A percentile compares a stretch with the other conserved stretches of the same genome.
These are phyloP conservation scores for Globisporangium parvum DNA, from an alignment of 352 stramenopile species.

Conservation along the genomic window DNA sequence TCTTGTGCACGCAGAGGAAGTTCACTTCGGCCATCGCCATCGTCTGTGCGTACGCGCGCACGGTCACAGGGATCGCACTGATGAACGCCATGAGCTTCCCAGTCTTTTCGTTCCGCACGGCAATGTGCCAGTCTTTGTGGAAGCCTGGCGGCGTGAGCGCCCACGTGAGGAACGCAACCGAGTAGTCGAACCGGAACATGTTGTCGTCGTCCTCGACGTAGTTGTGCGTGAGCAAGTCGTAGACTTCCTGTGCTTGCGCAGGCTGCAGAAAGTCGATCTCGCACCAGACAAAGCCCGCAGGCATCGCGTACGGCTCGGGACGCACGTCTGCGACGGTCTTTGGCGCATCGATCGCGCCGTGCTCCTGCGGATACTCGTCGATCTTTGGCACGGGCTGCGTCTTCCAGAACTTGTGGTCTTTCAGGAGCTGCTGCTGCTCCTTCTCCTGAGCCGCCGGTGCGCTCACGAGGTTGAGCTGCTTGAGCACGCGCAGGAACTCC, in stretches of 20 bases:
- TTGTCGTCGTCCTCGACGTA: slow-evolving; percentile 99
- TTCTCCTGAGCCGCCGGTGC: slow-evolving; percentile 8
- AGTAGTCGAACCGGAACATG: slow-evolving; percentile 95
- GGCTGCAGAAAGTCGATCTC: slow-evolving; percentile 86
- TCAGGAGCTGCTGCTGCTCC: slow-evolving; percentile 16
- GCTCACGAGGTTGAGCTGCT: slow-evolving; percentile 53
- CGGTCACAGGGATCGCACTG: slow-evolving; percentile 89
- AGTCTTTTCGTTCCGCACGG: slow-evolving; percentile 89
- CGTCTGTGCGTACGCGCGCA: slow-evolving; percentile 49
- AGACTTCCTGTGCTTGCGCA: slow-evolving; percentile 88
- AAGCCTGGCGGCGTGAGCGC: slow-evolving; percentile 93
- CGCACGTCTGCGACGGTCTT: slow-evolving; percentile 90
- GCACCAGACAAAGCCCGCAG: slow-evolving; percentile 92
- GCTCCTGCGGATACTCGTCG: slow-evolving; percentile 55
- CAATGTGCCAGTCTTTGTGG: slow-evolving; percentile 92
- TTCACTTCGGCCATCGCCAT: slow-evolving; percentile 95
- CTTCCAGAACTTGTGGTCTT: slow-evolving; percentile 88
- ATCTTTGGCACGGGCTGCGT: slow-evolving; percentile 84
- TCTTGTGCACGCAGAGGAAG: slow-evolving; percentile 99
- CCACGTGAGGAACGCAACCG: slow-evolving; percentile 79
- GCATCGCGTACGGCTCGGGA: slow-evolving; percentile 94
- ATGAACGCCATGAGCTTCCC: slow-evolving; percentile 97
- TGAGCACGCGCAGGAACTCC: slow-evolving; percentile 60
- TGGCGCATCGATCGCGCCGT: slow-evolving; percentile 91
- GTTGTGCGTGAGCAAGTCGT: slow-evolving; percentile 95